Conservation (phyloP, 2,329 filamentous ascomycete genomes). For the Ilyonectria mors-panacis region DNA sequence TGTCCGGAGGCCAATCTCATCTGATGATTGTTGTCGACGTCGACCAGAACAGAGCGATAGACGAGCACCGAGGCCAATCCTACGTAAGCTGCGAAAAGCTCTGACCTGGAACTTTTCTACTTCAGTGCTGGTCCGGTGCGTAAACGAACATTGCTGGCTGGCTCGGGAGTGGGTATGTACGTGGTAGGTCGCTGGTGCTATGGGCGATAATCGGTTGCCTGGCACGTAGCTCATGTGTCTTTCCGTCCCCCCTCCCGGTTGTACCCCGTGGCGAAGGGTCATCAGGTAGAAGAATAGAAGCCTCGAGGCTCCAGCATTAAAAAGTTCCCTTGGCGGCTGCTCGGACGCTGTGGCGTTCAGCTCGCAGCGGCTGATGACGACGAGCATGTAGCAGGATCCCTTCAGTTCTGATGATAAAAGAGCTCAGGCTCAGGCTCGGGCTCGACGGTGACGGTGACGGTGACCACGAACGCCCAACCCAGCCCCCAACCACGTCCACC, state of each 20-base stretch:
- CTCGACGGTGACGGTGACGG: conserved; percentile 24
- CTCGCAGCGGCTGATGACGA: conserved; percentile 44
- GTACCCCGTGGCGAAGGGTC: conserved; percentile 14
- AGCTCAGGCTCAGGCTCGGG: background rate
- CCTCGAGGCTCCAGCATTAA: conserved; percentile 47
- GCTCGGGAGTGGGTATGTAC: conserved; percentile 19
- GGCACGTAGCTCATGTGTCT: conserved; percentile 14
- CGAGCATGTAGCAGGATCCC: conserved; percentile 1
- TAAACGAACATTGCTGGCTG: conserved; percentile 15
- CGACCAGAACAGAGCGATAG: conserved; percentile 8
- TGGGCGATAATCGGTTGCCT: conserved; percentile 21
- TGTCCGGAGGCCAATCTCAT: conserved; percentile 29
- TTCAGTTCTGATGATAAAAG: conserved; percentile 23
- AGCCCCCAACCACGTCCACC: conserved; percentile 35
- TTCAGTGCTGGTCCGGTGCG: conserved; percentile 8
- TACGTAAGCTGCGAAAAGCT: conserved; percentile 8
- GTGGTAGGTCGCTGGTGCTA: conserved; percentile 7
- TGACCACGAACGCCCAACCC: conserved; percentile 35
- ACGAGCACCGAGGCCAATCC: conserved; percentile 6
- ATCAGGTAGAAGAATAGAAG: conserved; percentile 44
- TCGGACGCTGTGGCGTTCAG: conserved; percentile 40
- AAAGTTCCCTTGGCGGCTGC: conserved; percentile 41
- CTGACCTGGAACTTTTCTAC: conserved; percentile 13
- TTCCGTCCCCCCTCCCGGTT: conserved; percentile 8
- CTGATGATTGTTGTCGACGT: conserved; percentile 7